phyloP scores from a whole-genome alignment of 2,329 filamentous ascomycete species.

The Xylaria digitata region DNA sequence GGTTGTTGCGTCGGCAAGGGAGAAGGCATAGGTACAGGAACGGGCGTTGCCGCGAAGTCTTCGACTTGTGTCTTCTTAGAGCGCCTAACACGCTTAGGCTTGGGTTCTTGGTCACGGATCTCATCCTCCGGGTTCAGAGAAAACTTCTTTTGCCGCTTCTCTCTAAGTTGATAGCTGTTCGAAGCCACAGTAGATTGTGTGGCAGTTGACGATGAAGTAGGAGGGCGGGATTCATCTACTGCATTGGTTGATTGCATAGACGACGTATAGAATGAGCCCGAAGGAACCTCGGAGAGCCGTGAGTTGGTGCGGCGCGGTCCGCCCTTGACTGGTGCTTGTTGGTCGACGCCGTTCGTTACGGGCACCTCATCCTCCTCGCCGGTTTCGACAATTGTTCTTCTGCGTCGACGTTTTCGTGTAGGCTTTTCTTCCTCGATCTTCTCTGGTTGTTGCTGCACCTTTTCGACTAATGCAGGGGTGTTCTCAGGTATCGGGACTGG shows the following conservation, averaged over 20 bases:
- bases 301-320: slow-evolving; percentile 39
- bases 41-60: slow-evolving; percentile 33
- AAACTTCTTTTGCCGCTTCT: slow-evolving; percentile 67
- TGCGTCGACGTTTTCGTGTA: slow-evolving; percentile 47
- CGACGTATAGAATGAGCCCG: slow-evolving; percentile 55
- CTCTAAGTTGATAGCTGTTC: slow-evolving; percentile 63
- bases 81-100: slow-evolving; percentile 48
- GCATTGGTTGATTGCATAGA: slow-evolving; percentile 50
- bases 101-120: slow-evolving; percentile 49
- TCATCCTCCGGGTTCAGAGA: slow-evolving; percentile 60
- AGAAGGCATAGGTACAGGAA: slow-evolving; percentile 30
- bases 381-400: slow-evolving; percentile 28
- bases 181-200: slow-evolving; percentile 62
- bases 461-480: slow-evolving; percentile 33
- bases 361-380: slow-evolving; percentile 39
- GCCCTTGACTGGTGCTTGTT: slow-evolving; percentile 31
- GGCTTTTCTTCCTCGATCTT: slow-evolving; percentile 36
- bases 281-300: slow-evolving; percentile 53
- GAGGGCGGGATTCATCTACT: slow-evolving; percentile 62
- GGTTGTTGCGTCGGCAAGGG: slow-evolving; percentile 26
- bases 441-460: slow-evolving; percentile 32
- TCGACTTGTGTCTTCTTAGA: slow-evolving; percentile 47
- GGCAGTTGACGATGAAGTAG: slow-evolving; percentile 64
- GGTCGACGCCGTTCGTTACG: slow-evolving; percentile 32
- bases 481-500: slow-evolving; percentile 42